phyloP scores from a whole-genome alignment of 2,329 filamentous ascomycete genomes.

The Fonsecaea pedrosoi region DNA sequence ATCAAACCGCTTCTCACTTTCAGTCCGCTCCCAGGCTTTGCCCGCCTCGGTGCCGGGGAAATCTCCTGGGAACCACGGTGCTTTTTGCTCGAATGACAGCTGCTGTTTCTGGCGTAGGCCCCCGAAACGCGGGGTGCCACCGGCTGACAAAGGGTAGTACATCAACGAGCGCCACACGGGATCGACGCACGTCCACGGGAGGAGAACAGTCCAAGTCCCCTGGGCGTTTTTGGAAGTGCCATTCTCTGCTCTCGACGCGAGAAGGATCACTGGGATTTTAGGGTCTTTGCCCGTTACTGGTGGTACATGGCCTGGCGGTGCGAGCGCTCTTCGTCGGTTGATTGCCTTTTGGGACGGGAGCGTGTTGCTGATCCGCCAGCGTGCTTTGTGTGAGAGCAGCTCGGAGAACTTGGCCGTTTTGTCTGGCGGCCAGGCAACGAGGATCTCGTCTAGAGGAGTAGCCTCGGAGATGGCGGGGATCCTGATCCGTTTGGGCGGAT shows the following conservation, averaged over 20 bases:
- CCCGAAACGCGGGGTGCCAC: conserved; percentile 81
- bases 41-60: conserved; percentile 80
- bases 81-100: conserved; percentile 77
- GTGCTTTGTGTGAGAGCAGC: conserved; percentile 72
- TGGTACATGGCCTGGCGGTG: conserved; percentile 68
- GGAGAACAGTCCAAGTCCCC: conserved; percentile 79
- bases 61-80: conserved; percentile 86
- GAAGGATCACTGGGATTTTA: conserved; percentile 75
- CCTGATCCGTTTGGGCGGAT: conserved; percentile 69
- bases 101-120: conserved; percentile 81
- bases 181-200: conserved; percentile 88
- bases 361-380: conserved; percentile 69
- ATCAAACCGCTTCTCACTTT: conserved; percentile 64
- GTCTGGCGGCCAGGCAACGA: conserved; percentile 74
- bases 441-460: conserved; percentile 61
- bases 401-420: conserved; percentile 53
- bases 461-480: conserved; percentile 42
- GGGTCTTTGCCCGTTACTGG: conserved; percentile 68
- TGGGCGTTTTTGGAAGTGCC: conserved; percentile 61
- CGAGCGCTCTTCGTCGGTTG: conserved; percentile 73
- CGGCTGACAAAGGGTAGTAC: conserved; percentile 78
- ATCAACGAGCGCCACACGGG: conserved; percentile 86
- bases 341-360: conserved; percentile 79
- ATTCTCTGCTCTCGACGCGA: conserved; percentile 56
- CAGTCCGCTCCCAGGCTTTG: conserved; percentile 74